These are phyloP conservation scores for Metschnikowia bowlesiae DNA, from an alignment of 805 yeast genomes.

Conservation along the genomic window DNA sequence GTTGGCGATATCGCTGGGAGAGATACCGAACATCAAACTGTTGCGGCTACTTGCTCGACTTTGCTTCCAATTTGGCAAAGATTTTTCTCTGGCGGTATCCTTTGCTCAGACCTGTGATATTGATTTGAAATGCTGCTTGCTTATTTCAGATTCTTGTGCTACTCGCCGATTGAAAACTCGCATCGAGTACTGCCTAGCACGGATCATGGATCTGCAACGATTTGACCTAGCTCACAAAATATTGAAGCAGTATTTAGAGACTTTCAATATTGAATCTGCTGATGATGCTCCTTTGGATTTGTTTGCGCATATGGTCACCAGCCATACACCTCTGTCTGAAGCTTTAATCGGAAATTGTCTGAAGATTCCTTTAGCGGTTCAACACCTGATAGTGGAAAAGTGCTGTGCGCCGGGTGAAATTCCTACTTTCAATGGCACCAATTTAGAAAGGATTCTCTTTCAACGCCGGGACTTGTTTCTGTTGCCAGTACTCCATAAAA, in stretches of 20 bases:
- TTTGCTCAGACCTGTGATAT: constrained; percentile 1
- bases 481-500: neutral
- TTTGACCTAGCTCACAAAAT: neutral
- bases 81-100: neutral
- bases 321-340: neutral
- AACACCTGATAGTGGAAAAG: neutral
- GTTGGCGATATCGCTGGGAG: neutral
- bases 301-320: neutral
- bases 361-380: neutral
- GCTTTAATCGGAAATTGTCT: neutral
- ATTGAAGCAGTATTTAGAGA: neutral
- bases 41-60: constrained; percentile 7
- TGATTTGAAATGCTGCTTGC: constrained; percentile 1
- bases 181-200: neutral
- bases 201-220: neutral
- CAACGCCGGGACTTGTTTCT: neutral
- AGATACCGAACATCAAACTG: neutral
- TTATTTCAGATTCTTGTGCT: neutral
- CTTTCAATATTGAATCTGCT: neutral
- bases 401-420: neutral
- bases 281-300: neutral
- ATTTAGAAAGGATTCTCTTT: neutral
- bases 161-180: neutral
- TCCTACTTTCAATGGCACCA: neutral
- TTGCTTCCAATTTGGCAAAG: constrained; percentile 9